Evolutionary conservation across 176 grass and related monocot species (phyloP), one percentile per base, ranked within the genome.

Genomic region (Saccharum spontaneum): DNA sequence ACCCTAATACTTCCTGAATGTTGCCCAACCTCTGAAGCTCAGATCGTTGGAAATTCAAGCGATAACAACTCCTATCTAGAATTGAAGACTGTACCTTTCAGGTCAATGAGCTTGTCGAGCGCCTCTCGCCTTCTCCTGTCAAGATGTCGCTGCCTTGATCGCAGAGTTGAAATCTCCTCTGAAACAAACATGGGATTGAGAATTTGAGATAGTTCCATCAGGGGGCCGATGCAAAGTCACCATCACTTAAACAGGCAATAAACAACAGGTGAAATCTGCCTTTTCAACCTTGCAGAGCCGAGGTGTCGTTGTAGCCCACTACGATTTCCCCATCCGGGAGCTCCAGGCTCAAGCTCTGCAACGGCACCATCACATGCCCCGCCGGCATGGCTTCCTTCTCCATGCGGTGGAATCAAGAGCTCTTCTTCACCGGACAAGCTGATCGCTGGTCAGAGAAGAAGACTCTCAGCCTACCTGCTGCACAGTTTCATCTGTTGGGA

Each of bases 1-100:
- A 98, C 93, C 85, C 93, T 98, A 68, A 98, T 91, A 67, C 93
- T 95, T 88, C 97, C 97, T 98, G 91, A 66, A 94, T 68, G 77
- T 80, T 37, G 12, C 39, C 79, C 84, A 89, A 22, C n/a, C 62
- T 83, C 76, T 69, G 49, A 85, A 38, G 55, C 46, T 83, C 67
- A 79, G 67, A 67, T 73, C 39, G 60, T 67, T 49, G 70, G 14
- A 63, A 46, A 83, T 30, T 69, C 52, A 84, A 60, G 71, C 57
- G 61, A 6, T 69, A 82, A 41, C 37, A 60, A 60, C 5, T 81
- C 10, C 55, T n/a, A 45, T 64, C 33, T 70, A 72, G 65, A 39
- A 86, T 83, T 41, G 66, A 66, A 78, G 67, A 45, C 28, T 39
- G 39, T 94, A 93, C 95, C 90, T 93, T 94, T 97, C 75, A 97